phyloP scores from a whole-genome alignment of 2,329 filamentous ascomycete species.

The Dactylellina cionopaga region DNA sequence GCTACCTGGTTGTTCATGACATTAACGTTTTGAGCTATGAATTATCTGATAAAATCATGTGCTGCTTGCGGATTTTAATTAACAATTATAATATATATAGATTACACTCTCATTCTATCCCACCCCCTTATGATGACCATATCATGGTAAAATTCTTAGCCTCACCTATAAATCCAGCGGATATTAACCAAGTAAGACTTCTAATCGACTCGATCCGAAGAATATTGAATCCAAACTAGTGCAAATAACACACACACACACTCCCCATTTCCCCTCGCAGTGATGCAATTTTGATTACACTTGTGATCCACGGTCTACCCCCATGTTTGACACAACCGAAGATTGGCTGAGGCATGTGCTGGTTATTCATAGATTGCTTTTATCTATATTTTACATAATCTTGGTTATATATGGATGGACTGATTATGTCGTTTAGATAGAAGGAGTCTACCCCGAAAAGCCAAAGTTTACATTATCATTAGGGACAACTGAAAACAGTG shows the following conservation, averaged over 20 bases:
- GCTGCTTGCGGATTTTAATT: too few relatives aligned
- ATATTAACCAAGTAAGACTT: conserved; percentile 78
- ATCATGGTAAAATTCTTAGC: conserved; percentile 88
- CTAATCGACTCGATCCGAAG: neutral
- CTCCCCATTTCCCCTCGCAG: too few relatives aligned
- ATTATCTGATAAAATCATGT: too few relatives aligned
- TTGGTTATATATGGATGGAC: neutral
- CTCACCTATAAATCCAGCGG: conserved; percentile 92
- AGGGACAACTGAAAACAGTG: conserved; percentile 78
- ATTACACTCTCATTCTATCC: conserved; percentile 79
- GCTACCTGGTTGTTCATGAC: too few relatives aligned
- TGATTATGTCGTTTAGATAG: conserved; percentile 66
- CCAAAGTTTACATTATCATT: conserved; percentile 79
- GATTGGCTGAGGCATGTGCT: too few relatives aligned
- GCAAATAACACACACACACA: too few relatives aligned
- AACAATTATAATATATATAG: conserved; percentile 59
- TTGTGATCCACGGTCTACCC: too few relatives aligned
- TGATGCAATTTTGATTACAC: too few relatives aligned
- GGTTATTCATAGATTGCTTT: too few relatives aligned
- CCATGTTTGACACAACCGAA: too few relatives aligned
- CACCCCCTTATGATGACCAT: conserved; percentile 74
- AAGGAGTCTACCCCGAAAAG: conserved; percentile 92
- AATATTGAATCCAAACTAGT: neutral
- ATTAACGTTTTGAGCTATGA: too few relatives aligned
- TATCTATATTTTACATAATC: too few relatives aligned